Percentiles rank a stretch among this genome's conserved stretches.
phyloP scores from a whole-genome alignment of 805 yeast species.

The Zygosaccharomyces kombuchaensis region DNA sequence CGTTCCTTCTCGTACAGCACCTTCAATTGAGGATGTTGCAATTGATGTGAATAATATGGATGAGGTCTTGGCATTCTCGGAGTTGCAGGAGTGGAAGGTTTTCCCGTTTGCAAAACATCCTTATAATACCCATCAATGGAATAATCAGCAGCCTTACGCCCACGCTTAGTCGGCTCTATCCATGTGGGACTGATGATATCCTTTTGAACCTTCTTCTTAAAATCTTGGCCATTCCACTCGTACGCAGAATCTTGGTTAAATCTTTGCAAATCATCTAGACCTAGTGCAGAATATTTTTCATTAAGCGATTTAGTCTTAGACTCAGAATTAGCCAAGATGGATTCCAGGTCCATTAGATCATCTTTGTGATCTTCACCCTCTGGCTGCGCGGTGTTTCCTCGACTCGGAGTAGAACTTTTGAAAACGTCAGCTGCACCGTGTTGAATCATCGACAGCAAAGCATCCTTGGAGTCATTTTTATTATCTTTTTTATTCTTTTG shows the following conservation, averaged over 20 bases:
- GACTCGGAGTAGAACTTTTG: slow-evolving; percentile 22
- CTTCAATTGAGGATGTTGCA: slow-evolving; percentile 70
- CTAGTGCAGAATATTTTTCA: slow-evolving; percentile 59
- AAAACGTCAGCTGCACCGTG: slow-evolving; percentile 71
- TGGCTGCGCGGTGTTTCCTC: slow-evolving; percentile 27
- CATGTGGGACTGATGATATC: slow-evolving; percentile 55
- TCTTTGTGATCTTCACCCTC: slow-evolving; percentile 32
- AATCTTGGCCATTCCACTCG: slow-evolving; percentile 85
- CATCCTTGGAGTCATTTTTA: slow-evolving; percentile 52
- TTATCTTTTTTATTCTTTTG: slow-evolving; percentile 30
- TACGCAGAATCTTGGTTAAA: slow-evolving; percentile 71
- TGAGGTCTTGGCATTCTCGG: slow-evolving; percentile 85
- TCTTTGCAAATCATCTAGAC: slow-evolving; percentile 73
- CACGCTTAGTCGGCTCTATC: slow-evolving; percentile 85
- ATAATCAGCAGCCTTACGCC: slow-evolving; percentile 77
- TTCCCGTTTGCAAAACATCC: slow-evolving; percentile 70
- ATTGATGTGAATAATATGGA: slow-evolving; percentile 84
- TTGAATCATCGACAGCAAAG: slow-evolving; percentile 75
- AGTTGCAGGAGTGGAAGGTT: slow-evolving; percentile 47
- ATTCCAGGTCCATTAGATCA: slow-evolving; percentile 54
- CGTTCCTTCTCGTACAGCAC: slow-evolving; percentile 80
- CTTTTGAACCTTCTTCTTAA: slow-evolving; percentile 53
- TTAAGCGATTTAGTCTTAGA: slow-evolving; percentile 57
- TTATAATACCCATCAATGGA: slow-evolving; percentile 83
- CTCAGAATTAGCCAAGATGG: slow-evolving; percentile 56